A percentile compares a stretch with the other conserved stretches of the same genome.
These are phyloP conservation scores for Protoeuglena noctilucae DNA, from an alignment of 139 green algal species.

Conservation along the genomic window DNA sequence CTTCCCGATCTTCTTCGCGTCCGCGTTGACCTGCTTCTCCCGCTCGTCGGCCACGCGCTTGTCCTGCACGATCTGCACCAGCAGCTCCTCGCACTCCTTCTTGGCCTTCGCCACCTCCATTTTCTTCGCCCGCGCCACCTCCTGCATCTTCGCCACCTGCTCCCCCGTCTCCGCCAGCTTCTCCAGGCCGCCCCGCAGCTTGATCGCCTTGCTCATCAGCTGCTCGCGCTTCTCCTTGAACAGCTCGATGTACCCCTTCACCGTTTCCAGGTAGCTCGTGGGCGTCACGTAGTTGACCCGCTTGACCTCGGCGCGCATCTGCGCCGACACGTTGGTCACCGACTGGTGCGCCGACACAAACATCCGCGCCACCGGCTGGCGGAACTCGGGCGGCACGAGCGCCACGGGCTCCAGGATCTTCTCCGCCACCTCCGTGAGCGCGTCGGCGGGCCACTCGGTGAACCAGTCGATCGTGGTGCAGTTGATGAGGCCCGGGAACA, in stretches of 20 bases:
- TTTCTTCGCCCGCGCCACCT: constrained; percentile 57
- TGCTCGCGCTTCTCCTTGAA: constrained; percentile 47
- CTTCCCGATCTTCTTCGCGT: constrained; percentile 59
- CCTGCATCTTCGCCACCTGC: constrained; percentile 55
- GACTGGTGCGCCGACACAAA: constrained; percentile 50
- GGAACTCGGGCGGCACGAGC: constrained; percentile 31
- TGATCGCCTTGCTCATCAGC: constrained; percentile 43
- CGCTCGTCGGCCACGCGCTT: constrained; percentile 74
- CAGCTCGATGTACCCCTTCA: constrained; percentile 42
- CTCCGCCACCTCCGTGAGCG: constrained; percentile 47
- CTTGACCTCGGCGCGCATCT: constrained; percentile 40
- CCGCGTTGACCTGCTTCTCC: constrained; percentile 66
- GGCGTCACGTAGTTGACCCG: constrained; percentile 62
- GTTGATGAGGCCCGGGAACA: constrained; percentile 67
- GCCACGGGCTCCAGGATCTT: constrained; percentile 34
- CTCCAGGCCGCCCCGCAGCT: constrained; percentile 54
- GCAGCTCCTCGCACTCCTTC: constrained; percentile 65
- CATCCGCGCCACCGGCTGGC: constrained; percentile 44
- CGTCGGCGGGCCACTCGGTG: constrained; percentile 58
- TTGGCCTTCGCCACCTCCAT: constrained; percentile 60
- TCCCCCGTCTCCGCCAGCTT: constrained; percentile 60
- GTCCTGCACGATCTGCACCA: constrained; percentile 71
- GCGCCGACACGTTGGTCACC: constrained; percentile 24
- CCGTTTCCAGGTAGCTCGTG: constrained; percentile 65
- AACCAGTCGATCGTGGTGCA: constrained; percentile 80